Evolutionary conservation across 441 rosid genomes (phyloP), one percentile per base, ranked within the genome.

Genomic region (Mallotus japonicus): DNA sequence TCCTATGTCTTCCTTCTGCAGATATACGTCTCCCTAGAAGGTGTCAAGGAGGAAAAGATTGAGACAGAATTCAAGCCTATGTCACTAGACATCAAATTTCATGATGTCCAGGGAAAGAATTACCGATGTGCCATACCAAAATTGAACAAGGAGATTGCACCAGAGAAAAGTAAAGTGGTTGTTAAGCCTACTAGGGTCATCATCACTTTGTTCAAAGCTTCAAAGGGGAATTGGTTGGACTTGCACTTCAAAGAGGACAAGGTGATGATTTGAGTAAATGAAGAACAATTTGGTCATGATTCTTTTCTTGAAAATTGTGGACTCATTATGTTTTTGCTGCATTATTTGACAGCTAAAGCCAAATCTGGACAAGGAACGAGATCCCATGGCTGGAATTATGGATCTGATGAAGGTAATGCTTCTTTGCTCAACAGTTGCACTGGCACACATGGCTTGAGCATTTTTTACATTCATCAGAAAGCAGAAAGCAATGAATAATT

Each of bases 331-430:
- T 9, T 71, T 16, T 64, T 67, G 57, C 66, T 14, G 6, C 2
- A 7, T 69, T 15, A 22, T 13, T 61, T 76, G 69, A 59, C 81
- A 92, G 99, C 84, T 95, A 81, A 95, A 90, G 77, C 97, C 99
- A 0, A 87, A 80, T 73, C 60, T 89, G 62, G 97, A 84, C 56
- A 86, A 89, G 73, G 85, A 86, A 0, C 51, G 83, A 63, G 97
- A 93, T 75, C 98, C 98, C 15, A 93, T 91, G 98, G 97, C 97
- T 71, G 98, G 98, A 74, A 94, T 93, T 49, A 92, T 95, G 99
- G 93, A 84, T 79, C 71, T 95, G 32, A 95, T 94, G 95, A 94
- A 94, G 97, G 98, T 87, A 70, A 57, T 70, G 11, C 32, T 20
- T 12, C 15, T 47, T 42, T 0, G 16, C 13, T 3, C 22, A 14